Evolutionary conservation across 192 early-diverging fungal genomes (phyloP).

Genomic region (Ambispora gerdemannii): DNA sequence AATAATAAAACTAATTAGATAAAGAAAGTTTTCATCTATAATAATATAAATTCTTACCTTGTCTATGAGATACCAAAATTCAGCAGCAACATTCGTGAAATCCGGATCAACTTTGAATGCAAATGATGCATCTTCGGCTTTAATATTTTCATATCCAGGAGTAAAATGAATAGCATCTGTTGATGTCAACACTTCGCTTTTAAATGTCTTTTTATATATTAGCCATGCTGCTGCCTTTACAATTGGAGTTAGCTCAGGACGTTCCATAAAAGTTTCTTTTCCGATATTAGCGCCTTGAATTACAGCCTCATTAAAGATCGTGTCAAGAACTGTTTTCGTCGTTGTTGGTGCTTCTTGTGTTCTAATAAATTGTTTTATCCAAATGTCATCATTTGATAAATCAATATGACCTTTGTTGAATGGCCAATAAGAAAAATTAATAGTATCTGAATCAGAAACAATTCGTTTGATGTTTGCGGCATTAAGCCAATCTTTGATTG

Average conservation of each 20-base stretch:
- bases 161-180: constrained; percentile 35
- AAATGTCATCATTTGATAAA: constrained; percentile 30
- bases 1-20: no score
- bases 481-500: constrained; percentile 8
- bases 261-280: constrained; percentile 24
- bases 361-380: constrained; percentile 36
- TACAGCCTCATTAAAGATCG: no score
- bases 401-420: constrained; percentile 16
- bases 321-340: no score
- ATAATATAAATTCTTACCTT: not conserved
- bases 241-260: constrained; percentile 14
- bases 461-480: constrained; percentile 13
- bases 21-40: no score
- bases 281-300: no score
- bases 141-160: constrained; percentile 26
- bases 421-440: constrained; percentile 41
- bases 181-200: not conserved
- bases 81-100: no score
- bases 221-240: not conserved
- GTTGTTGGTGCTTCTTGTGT: no score
- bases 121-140: constrained; percentile 20
- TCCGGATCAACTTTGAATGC: constrained; percentile 29
- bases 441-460: constrained; percentile 29
- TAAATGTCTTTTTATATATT: no score
- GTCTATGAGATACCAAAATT: not conserved